Evolutionary conservation across 2,329 filamentous ascomycete genomes (phyloP).

Genomic region (Byssothecium circinans): DNA sequence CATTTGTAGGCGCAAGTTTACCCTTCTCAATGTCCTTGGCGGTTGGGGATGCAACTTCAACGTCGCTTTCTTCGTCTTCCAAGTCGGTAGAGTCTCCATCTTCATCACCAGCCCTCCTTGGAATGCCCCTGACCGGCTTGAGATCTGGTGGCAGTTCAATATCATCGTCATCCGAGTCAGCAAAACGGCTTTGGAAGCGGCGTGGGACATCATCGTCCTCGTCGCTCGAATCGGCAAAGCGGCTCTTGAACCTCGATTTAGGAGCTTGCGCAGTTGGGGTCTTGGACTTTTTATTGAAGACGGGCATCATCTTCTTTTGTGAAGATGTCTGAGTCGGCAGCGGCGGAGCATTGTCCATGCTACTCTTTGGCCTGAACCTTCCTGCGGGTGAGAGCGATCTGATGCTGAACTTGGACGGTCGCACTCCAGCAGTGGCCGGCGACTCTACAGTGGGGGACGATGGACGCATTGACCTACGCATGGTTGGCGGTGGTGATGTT

Average conservation of each 20-base stretch:
- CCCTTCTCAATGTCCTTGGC: slow-evolving; percentile 47
- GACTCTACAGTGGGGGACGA: slow-evolving; percentile 33
- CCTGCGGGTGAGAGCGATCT: slow-evolving; percentile 70
- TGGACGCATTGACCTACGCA: slow-evolving; percentile 39
- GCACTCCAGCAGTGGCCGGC: slow-evolving; percentile 23
- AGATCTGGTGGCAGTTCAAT: slow-evolving; percentile 45
- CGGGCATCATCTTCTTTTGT: slow-evolving; percentile 20
- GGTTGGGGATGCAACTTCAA: slow-evolving; percentile 26
- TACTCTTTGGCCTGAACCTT: slow-evolving; percentile 50
- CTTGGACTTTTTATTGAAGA: slow-evolving; percentile 26
- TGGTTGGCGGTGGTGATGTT: slow-evolving; percentile 23
- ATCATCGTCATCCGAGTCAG: slow-evolving; percentile 50
- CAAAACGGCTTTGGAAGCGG: slow-evolving; percentile 52
- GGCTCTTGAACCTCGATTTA: slow-evolving; percentile 41
- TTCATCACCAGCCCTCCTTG: slow-evolving; percentile 55
- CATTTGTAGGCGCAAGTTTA: slow-evolving; percentile 13
- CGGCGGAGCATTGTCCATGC: slow-evolving; percentile 16
- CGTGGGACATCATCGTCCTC: slow-evolving; percentile 43
- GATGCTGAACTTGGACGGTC: slow-evolving; percentile 64
- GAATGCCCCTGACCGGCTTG: slow-evolving; percentile 63
- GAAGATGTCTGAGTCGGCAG: slow-evolving; percentile 15
- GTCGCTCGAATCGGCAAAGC: slow-evolving; percentile 74
- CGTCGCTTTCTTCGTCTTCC: slow-evolving; percentile 48
- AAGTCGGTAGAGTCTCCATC: slow-evolving; percentile 61
- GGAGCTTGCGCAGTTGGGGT: slow-evolving; percentile 15